Percentiles rank a stretch among this genome's conserved stretches.
Evolutionary conservation across 257 asterid species (phyloP).

Genomic region (Asclepias syriaca): DNA sequence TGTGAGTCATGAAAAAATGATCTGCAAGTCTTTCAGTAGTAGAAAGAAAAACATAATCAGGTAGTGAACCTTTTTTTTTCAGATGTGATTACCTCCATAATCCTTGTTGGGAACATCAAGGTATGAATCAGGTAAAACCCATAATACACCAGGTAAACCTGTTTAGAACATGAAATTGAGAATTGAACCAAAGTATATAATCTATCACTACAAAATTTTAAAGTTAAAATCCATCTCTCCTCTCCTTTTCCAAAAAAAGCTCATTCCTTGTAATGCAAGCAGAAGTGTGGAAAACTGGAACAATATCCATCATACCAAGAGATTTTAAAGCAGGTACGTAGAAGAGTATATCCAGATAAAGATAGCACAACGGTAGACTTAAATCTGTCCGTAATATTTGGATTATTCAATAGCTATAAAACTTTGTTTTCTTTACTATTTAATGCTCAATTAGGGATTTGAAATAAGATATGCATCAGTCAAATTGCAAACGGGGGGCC

Average conservation of each 20-base stretch:
- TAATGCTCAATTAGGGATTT: neutral
- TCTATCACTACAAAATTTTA: neutral
- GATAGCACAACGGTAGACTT: neutral
- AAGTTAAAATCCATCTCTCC: too few relatives aligned
- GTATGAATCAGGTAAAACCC: conserved; percentile 91
- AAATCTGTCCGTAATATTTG: neutral
- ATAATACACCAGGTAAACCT: conserved; percentile 68
- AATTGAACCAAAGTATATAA: conserved; percentile 10
- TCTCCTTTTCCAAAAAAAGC: neutral
- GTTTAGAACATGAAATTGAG: conserved; percentile 16
- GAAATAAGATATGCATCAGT: neutral
- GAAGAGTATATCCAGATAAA: neutral
- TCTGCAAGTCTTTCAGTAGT: neutral
- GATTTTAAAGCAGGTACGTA: neutral
- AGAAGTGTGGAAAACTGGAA: neutral
- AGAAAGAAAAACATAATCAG: neutral
- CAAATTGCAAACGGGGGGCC: too few relatives aligned
- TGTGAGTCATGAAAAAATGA: conserved; percentile 1
- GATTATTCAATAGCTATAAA: neutral
- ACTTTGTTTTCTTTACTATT: neutral
- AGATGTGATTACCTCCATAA: conserved; percentile 60
- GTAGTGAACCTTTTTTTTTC: neutral
- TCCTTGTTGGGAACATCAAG: conserved; percentile 84
- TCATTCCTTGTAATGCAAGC: neutral
- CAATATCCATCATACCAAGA: too few relatives aligned